Evolutionary conservation across 2,329 filamentous ascomycete species (phyloP).

Genomic region (Cladosporium sp.): DNA sequence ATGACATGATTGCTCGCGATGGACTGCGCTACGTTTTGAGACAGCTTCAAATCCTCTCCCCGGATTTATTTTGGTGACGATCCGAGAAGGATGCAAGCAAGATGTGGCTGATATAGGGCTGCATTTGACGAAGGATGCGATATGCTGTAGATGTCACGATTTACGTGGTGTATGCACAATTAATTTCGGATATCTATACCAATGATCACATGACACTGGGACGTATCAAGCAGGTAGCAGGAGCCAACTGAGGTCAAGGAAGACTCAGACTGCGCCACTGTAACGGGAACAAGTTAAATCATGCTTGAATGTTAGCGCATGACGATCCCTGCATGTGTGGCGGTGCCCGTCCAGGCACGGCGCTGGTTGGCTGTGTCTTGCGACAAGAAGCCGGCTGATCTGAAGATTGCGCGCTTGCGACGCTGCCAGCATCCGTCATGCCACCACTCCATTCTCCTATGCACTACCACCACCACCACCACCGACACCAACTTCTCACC

Average conservation of each 20-base stretch:
- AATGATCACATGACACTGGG: not conserved
- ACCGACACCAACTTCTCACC: not conserved
- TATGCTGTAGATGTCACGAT: not conserved
- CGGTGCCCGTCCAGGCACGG: not conserved
- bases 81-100: not conserved
- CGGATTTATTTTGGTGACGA: constrained; percentile 4
- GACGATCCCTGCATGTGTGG: not conserved
- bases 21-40: not conserved
- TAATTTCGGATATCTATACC: too few species aligned
- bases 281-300: not conserved
- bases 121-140: not conserved
- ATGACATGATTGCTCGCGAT: not conserved
- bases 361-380: not conserved
- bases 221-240: not conserved
- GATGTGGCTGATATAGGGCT: not conserved
- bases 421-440: not conserved
- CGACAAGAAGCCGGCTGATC: constrained; percentile 4
- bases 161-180: too few species aligned
- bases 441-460: not conserved
- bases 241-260: not conserved
- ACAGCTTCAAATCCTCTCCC: not conserved
- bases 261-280: not conserved
- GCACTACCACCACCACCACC: not conserved
- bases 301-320: not conserved
- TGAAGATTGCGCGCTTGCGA: constrained; percentile 5